Base-by-base conservation (phyloP, 306 rosid genomes). In the Vigna angularis region DNA sequence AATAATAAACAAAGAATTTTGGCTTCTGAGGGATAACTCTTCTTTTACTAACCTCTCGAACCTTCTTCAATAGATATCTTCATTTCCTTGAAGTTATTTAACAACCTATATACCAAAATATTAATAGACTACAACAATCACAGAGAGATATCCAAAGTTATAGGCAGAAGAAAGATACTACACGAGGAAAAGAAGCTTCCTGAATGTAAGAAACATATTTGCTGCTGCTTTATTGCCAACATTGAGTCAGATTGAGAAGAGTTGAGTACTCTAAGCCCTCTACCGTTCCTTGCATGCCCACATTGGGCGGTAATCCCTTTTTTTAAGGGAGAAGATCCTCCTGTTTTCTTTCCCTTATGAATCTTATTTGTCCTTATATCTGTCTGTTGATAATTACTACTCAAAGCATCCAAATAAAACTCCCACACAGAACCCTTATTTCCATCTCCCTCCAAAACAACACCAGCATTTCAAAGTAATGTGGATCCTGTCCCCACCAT, bases 301-400 rank as follows among this genome's bases (percentile, higher is more conserved):
- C 93, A 93, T 78, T 90, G 89, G 2, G 96, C 89, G 76, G 87
- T 93, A 72, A 93, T 89, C 82, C 93, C 1, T 3, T 48, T 47
- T 12, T 14, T 4, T 48, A 13, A 26, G 51, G 51, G n/a, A 48
- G 55, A 90, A 90, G 69, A 93, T 90, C 84, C 96, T 86, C 62
- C 90, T 87, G 91, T 86, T 45, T 26, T 90, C 86, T 87, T 89
- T 36, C n/a, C 96, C 96, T 45, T 83, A 83, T 93, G 96, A 56
- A 93, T 92, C 96, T 89, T 90, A 87, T 90, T 90, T 10, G 93
- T 90, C 63, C 96, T 92, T 0, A 96, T 90, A 52, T 92, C 97
- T 4, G 96, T 93, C 79, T 90, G 93, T 77, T 90, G 97, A 86
- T 87, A 42, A 55, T 93, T 93, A 83, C 90, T 86, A 1, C 94